A percentile compares a stretch with the other conserved stretches of the same genome.
Conservation (phyloP, 805 yeast species). For the Myxozyma vanderwaltii region DNA sequence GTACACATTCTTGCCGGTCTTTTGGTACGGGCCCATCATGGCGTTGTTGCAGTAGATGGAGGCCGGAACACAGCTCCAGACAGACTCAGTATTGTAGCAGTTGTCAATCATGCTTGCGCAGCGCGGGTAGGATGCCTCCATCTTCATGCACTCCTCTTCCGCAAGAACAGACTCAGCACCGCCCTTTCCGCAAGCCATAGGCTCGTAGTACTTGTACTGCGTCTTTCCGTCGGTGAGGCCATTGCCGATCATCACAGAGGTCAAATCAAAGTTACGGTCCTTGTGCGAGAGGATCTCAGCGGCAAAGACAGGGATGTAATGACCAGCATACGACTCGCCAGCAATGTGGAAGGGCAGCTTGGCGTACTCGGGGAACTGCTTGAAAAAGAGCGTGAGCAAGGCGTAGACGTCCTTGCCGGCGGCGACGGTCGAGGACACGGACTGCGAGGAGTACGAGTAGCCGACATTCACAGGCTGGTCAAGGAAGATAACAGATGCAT, state of each 20-base stretch:
- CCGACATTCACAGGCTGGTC: conserved; percentile 97
- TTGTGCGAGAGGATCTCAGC: conserved; percentile 52
- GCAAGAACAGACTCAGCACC: conserved; percentile 76
- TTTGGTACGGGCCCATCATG: conserved; percentile 77
- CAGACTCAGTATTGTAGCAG: conserved; percentile 75
- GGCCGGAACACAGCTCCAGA: conserved; percentile 90
- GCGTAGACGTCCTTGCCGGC: conserved; percentile 89
- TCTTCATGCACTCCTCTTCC: conserved; percentile 75
- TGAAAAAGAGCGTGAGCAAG: conserved; percentile 79
- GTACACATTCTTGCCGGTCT: conserved; percentile 87
- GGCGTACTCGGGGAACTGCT: conserved; percentile 73
- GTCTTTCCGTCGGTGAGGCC: conserved; percentile 85
- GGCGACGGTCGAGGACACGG: conserved; percentile 69
- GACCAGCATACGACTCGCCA: conserved; percentile 94
- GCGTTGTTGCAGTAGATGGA: conserved; percentile 83
- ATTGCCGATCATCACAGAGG: conserved; percentile 86
- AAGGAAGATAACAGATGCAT: conserved; percentile 85
- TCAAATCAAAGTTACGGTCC: conserved; percentile 60
- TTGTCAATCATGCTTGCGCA: conserved; percentile 74
- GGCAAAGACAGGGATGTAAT: conserved; percentile 83
- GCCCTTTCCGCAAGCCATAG: conserved; percentile 93
- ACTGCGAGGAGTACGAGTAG: conserved; percentile 70
- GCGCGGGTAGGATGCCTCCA: conserved; percentile 70
- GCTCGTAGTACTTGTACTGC: conserved; percentile 78
- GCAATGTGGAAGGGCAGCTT: conserved; percentile 68